These are phyloP conservation scores for Fusarium chaquense DNA, from an alignment of 2,329 filamentous ascomycete genomes.

Conservation along the genomic window DNA sequence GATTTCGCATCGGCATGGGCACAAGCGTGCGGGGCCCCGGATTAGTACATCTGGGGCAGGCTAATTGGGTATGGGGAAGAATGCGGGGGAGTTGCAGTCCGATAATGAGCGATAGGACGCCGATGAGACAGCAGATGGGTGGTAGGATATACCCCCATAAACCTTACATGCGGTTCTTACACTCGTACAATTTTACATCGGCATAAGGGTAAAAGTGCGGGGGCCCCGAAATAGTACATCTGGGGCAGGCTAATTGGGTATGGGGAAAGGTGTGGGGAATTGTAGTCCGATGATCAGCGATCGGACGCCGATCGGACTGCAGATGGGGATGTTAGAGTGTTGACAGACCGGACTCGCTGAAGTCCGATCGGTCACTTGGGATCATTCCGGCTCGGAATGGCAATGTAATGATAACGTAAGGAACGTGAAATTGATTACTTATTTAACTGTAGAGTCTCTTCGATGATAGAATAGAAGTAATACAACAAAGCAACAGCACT, in stretches of 20 bases:
- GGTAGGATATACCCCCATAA: too few relatives aligned
- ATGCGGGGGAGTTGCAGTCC: not conserved
- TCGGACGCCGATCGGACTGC: not conserved
- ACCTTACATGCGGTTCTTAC: too few relatives aligned
- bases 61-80: not conserved
- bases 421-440: not conserved
- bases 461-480: not conserved
- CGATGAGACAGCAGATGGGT: not conserved
- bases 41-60: not conserved
- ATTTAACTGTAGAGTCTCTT: not conserved
- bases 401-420: not conserved
- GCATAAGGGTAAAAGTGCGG: too few relatives aligned
- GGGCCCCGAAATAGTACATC: too few relatives aligned
- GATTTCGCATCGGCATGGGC: not conserved
- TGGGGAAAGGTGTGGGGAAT: too few relatives aligned
- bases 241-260: too few relatives aligned
- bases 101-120: not conserved
- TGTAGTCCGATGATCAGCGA: too few relatives aligned
- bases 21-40: not conserved
- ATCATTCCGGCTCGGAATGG: not conserved
- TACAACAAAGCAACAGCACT: not conserved
- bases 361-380: not conserved
- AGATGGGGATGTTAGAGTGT: not conserved
- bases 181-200: too few relatives aligned
- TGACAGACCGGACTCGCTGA: not conserved